Base-by-base conservation (phyloP, 2,329 filamentous ascomycete species). In the Coniosporium uncinatum region DNA sequence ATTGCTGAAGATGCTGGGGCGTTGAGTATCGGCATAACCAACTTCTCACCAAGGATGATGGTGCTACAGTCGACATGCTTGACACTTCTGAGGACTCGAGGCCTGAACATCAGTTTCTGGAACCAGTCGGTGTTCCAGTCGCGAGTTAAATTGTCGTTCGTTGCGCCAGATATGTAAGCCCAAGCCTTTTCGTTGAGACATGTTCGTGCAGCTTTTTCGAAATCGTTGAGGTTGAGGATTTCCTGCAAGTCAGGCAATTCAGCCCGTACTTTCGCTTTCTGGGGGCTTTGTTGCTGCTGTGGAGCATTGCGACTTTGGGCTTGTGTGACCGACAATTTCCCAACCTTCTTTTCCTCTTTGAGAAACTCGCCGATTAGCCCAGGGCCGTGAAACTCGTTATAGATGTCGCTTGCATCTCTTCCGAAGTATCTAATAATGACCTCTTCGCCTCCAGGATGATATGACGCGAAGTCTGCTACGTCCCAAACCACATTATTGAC, bases 71-170 rank as follows among this genome's bases (percentile, higher is more conserved):
- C 88, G 46, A 98, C 78, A 18, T 86, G 76, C 60, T 90, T 86
- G 27, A 98, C 93, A 56, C 98, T 84, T 40, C 95, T 80, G 42
- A 98, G 81, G 42, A 98, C 72, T 48, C 82, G 83, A 3, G 93
- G 93, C 18, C 93, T 81, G 72, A 98, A 97, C 91, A 93, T 85
- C 65, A 96, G 94, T 61, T 94, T 90, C 70, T 98, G 93, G 70
- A 89, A 98, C 36, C 93, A 93, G 36, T 78, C 80, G 69, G 96
- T 91, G 68, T 98, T 98, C 67, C 97, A 91, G 49, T 29, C 24
- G 24, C 24, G 8, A 29, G 8, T 29, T n/a, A 29, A 29, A 29
- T 29, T n/a, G 29, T 94, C 88, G 57, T 93, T 88, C 0, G 91
- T 88, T 42, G 88, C 91, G 57, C 86, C 93, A 1, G 88, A 95